Percentiles rank a stretch among this genome's conserved stretches.
Conservation (phyloP, 371 early-diverging fungal genomes). For the Mortierella sp. region DNA sequence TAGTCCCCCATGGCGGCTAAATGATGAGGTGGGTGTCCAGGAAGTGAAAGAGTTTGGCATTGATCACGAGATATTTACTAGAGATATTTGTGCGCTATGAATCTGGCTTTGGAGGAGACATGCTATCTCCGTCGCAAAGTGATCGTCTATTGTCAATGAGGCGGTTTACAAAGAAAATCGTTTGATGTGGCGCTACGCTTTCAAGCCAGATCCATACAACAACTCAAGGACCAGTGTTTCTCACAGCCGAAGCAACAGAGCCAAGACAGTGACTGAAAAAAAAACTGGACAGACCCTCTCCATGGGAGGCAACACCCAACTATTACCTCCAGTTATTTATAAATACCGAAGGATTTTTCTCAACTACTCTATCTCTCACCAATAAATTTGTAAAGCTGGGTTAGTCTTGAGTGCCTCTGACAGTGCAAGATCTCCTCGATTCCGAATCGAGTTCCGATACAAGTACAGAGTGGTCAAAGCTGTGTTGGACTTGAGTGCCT, state of each 20-base stretch:
- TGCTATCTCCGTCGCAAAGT: not conserved
- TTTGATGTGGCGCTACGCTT: not conserved
- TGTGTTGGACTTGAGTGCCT: too few relatives aligned
- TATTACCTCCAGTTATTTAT: too few relatives aligned
- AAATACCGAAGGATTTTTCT: too few relatives aligned
- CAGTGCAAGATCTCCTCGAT: too few relatives aligned
- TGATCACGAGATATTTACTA: constrained; percentile 7
- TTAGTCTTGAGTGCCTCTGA: too few relatives aligned
- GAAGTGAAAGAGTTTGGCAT: not conserved
- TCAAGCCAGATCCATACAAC: not conserved
- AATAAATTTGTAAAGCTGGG: too few relatives aligned
- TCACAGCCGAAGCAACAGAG: not conserved
- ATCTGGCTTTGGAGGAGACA: not conserved
- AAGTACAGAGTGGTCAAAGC: too few relatives aligned
- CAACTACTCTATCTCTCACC: too few relatives aligned
- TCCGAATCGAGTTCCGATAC: too few relatives aligned
- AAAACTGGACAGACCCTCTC: too few relatives aligned
- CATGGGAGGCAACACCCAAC: too few relatives aligned
- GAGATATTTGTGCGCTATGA: constrained; percentile 5
- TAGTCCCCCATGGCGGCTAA: constrained; percentile 20
- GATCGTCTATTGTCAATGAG: not conserved
- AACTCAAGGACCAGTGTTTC: not conserved
- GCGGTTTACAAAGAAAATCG: not conserved
- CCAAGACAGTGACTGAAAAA: not conserved
- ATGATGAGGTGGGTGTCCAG: too few relatives aligned